Evolutionary conservation across 805 yeast genomes (phyloP), one percentile per base, ranked within the genome.

Genomic region (Peterozyma xylosa): DNA sequence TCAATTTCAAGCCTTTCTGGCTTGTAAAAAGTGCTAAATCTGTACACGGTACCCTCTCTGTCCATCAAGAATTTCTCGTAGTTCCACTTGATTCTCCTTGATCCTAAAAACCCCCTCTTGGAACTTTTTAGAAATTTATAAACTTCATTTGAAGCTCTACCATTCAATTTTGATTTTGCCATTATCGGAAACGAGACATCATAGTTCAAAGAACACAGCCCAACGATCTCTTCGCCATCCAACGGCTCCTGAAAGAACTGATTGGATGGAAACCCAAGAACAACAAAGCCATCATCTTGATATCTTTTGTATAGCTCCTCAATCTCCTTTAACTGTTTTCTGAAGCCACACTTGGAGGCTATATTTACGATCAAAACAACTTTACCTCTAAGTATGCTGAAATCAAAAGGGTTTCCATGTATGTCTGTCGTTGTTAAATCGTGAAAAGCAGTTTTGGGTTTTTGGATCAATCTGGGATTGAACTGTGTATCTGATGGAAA

Each of bases 141-240:
- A 34, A 91, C 89, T 15, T 91, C 87, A 58, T 86, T 90, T 15
- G 87, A 80, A 38, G 79, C 65, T 48, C 71, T 64, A 41, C 99
- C 99, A 62, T 91, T 93, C 53, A 93, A 98, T 37, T 90, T 89
- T 47, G 89, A 63, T 72, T 90, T 91, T 60, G 76, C 73, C 76
- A 91, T 67, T 30, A 91, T 74, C 29, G 96, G 96, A 82, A 93
- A 91, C 14, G 84, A 70, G 36, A 91, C 97, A 43, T 96, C 96
- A 61, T 81, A 93, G 70, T 87, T 89, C 55, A 80, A 58, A 37
- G 76, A 65, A 64, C 96, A 89, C 67, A 84, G 85, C 38, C 71
- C 62, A 16, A 78, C 80, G 50, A 87, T 86, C 55, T 85, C 89
- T 45, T 79, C 74, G 42, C 75, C 78, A 2, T 75, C 57, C 3